These are phyloP conservation scores for Mycosarcoma mackinlayi DNA, from an alignment of 1,284 basidiomycete species.

Conservation along the genomic window DNA sequence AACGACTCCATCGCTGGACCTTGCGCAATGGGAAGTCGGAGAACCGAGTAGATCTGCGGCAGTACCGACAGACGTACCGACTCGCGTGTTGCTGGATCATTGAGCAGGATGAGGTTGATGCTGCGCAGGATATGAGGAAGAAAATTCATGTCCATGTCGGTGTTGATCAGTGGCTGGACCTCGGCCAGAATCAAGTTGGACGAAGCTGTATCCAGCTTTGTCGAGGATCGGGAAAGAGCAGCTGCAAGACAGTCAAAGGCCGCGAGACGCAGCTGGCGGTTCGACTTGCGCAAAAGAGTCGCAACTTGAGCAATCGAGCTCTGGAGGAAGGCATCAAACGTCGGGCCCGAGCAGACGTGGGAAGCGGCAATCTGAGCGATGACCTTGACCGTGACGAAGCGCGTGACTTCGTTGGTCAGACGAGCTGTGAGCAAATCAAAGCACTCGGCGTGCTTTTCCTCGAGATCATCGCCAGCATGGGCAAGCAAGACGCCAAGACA, in stretches of 20 bases:
- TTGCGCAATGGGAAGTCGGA: constrained; percentile 81
- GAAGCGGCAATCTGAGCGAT: constrained; percentile 71
- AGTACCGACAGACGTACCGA: constrained; percentile 71
- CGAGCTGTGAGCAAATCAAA: constrained; percentile 80
- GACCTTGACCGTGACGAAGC: constrained; percentile 70
- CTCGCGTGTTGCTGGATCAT: constrained; percentile 26
- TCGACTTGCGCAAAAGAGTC: constrained; percentile 81
- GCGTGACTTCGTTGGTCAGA: constrained; percentile 74
- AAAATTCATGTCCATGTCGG: constrained; percentile 57
- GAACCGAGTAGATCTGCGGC: constrained; percentile 76
- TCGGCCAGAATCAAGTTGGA: constrained; percentile 50
- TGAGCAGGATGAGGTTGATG: constrained; percentile 46
- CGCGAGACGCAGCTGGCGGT: constrained; percentile 81
- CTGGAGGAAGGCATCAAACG: constrained; percentile 80
- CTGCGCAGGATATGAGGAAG: constrained; percentile 49
- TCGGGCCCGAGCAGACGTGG: constrained; percentile 66
- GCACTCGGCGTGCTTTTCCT: constrained; percentile 66
- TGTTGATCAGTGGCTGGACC: constrained; percentile 52
- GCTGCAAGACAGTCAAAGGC: constrained; percentile 83
- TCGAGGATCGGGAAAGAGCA: constrained; percentile 75
- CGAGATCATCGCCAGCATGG: constrained; percentile 79
- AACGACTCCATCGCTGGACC: constrained; percentile 81
- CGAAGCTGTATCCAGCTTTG: constrained; percentile 30
- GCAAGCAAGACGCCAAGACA: constrained; percentile 87
- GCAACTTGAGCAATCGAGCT: constrained; percentile 80